Evolutionary conservation across 495 filamentous ascomycete genomes (phyloP), one percentile per base, ranked within the genome.

Genomic region (Podospora pseudocomata): DNA sequence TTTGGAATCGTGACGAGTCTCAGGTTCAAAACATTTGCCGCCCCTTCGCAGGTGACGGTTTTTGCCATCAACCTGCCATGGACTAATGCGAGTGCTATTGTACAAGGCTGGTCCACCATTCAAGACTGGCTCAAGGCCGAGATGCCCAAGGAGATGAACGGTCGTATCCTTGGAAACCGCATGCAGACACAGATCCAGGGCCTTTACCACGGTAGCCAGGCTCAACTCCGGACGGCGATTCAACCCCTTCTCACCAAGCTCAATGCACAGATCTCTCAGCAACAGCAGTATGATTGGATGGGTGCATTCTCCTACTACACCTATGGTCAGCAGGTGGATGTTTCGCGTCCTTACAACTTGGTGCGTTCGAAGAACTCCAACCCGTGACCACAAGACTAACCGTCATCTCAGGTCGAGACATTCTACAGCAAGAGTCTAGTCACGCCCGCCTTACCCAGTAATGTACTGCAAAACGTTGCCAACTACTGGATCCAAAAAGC

Each of bases 351-450:
- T 15, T 80, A 83, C 63, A 80, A 76, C 65, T 67, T 72, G 70
- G 80, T 80, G 68, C 53, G 77, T 73, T 3, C 16, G 30, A 19
- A 49, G 7, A 19, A 5, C 39, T 6, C 39, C 39, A 49, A 49
- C 7, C 7, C 39, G 18, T 7, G n/a, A 65, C 54, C 4, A 30
- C 18, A 9, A 44, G 7, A 19, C 72, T 62, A 55, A 65, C 30
- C 7, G 11, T 49, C 5, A 9, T 6, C 34, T n/a, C 15, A 81
- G 81, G 78, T 80, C 71, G 80, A 82, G 70, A 79, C 78, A 0
- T 82, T 82, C 68, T 83, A 81, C 72, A 75, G 80, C 72, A 82
- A 81, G 71, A 79, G 78, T 65, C 55, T 82, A 54, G 78, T 81
- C 19, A 78, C 81, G 56, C 71, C 72, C 11, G 77, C 79, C 1